Conservation (phyloP, 208 protist genomes). For the Giardia muris region DNA sequence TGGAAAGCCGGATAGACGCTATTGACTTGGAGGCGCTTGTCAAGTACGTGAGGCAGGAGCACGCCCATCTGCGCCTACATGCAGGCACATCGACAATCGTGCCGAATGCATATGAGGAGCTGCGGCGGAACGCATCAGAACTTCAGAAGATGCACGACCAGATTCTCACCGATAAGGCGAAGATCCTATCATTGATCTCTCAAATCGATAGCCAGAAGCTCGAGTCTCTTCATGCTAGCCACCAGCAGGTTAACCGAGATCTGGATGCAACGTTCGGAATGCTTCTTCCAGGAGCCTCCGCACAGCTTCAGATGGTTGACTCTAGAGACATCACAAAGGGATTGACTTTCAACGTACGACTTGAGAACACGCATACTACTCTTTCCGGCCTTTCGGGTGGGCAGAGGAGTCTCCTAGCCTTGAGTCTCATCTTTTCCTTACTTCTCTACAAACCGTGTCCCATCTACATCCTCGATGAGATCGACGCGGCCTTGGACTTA, state of each 20-base stretch:
- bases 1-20: no score
- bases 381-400: conserved; percentile 88
- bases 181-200: conserved; percentile 51
- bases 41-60: neutral
- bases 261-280: conserved; percentile 66
- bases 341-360: conserved; percentile 60
- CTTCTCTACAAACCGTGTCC: conserved; percentile 92
- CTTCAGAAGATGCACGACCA: conserved; percentile 13
- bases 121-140: neutral
- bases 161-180: conserved; percentile 60
- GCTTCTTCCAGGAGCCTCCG: neutral
- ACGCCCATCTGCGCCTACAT: neutral
- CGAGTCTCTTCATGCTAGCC: conserved; percentile 42
- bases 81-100: neutral
- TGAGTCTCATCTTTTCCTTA: conserved; percentile 92
- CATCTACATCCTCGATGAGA: conserved; percentile 77
- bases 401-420: conserved; percentile 89
- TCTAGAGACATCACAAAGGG: conserved; percentile 21
- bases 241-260: conserved; percentile 52
- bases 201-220: conserved; percentile 42
- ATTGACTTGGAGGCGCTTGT: neutral
- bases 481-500: conserved; percentile 96
- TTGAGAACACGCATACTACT: conserved; percentile 83
- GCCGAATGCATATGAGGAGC: neutral
- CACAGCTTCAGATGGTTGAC: neutral